Evolutionary conservation across 108 stramenopile genomes (phyloP), one percentile per base, ranked within the genome.

Genomic region (Skeletonema marinoi): DNA sequence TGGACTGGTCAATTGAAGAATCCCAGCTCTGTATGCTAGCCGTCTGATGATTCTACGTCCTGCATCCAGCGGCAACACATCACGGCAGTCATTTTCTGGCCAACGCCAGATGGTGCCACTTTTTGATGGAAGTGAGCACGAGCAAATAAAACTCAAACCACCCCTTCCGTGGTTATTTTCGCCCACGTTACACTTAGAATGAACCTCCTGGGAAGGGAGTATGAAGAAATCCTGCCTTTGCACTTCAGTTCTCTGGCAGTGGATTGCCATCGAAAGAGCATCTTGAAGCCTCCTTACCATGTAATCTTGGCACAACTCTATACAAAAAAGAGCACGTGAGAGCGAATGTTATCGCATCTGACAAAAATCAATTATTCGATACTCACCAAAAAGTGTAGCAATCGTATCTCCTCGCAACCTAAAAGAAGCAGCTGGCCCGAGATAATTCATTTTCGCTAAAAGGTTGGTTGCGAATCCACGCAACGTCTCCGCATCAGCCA

Each of bases 61-160:
- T 14, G 65, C 65, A 29, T 42, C 65, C 11, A 38, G 25, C 5
- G 12, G 65, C 9, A 66, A 29, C 33, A 66, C 39, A 36, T 66
- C 65, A 60, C 29, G 60, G 17, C 60, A 60, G 17, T 60, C 60
- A 32, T 60, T 32, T 42, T 66, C 65, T 66, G 65, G 65, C 65
- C 65, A 66, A 29, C 39, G 38, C 65, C 33, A 66, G 16, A 41
- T 12, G 32, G 16, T 66, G 6, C 65, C 65, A 42, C 16, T 36
- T 25, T 2, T 12, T 29, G 65, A 66, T 3, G 39, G 25, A 0
- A 35, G 38, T 0, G 60, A 60, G 60, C 60, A 60, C 9, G 60
- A 60, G 60, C 60, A 60, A 11, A 19, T 10, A 12, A 46, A 46
- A 12, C 44, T 46, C 3, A 46, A 46, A 0, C 3, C 44, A 11